phyloP scores from a whole-genome alignment of 2,329 filamentous ascomycete genomes.

The Fusarium bulbicola region DNA sequence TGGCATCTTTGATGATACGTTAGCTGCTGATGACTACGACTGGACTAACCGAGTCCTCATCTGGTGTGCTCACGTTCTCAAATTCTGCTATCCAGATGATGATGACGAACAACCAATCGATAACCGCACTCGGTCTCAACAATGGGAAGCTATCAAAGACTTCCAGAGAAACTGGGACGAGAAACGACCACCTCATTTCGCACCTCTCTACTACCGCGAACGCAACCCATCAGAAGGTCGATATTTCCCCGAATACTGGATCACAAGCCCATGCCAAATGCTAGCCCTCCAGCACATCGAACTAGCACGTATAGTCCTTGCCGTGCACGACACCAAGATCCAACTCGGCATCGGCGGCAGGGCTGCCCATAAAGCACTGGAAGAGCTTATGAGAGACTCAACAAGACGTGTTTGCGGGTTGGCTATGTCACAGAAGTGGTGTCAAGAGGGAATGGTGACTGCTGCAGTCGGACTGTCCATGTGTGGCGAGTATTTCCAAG shows the following conservation, averaged over 20 bases:
- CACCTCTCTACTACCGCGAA: conserved; percentile 11
- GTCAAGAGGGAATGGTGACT: conserved; percentile 17
- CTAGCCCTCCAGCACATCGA: conserved; percentile 26
- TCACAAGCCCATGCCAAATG: conserved; percentile 18
- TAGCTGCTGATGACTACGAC: background rate
- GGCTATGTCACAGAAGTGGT: conserved; percentile 1
- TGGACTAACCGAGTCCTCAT: background rate
- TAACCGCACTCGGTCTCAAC: background rate
- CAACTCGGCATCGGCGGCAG: conserved; percentile 22
- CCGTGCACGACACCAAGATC: conserved; percentile 21
- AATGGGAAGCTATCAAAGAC: background rate
- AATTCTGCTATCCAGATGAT: background rate
- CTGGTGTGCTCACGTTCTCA: background rate
- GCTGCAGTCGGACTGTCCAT: conserved; percentile 24
- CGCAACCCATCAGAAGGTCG: conserved; percentile 1
- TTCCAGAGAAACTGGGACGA: background rate
- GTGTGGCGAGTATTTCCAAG: conserved; percentile 29
- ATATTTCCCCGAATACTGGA: conserved; percentile 16
- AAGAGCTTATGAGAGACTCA: conserved; percentile 10
- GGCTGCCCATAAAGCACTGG: conserved; percentile 17
- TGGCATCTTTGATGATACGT: fast-evolving
- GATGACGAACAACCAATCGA: fast-evolving
- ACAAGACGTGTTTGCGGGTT: conserved; percentile 18
- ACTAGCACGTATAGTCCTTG: conserved; percentile 23
- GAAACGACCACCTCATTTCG: background rate